Evolutionary conservation across 2,329 filamentous ascomycete species (phyloP).

Genomic region (Paramyrothecium roridum): DNA sequence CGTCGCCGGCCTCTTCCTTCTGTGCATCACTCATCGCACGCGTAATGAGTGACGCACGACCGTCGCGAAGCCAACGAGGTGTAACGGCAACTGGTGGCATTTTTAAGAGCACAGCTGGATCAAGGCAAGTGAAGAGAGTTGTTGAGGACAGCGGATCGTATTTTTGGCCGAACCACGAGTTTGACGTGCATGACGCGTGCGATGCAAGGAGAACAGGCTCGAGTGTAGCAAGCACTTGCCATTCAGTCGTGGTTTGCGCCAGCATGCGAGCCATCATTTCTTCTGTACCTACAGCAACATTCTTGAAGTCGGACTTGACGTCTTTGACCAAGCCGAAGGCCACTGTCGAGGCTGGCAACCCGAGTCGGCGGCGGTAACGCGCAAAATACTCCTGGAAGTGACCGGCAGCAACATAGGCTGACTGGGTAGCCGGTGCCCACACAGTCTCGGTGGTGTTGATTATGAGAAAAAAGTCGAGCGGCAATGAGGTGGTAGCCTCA

Average conservation of each 20-base stretch:
- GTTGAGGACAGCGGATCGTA: neutral
- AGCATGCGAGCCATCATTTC: neutral
- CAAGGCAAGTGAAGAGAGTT: neutral
- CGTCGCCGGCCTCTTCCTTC: neutral
- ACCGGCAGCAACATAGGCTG: conserved; percentile 21
- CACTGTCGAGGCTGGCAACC: conserved; percentile 17
- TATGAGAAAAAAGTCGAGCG: conserved; percentile 21
- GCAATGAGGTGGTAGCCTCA: conserved; percentile 8
- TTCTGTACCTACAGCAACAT: neutral
- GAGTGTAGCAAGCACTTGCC: neutral
- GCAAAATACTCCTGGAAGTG: conserved; percentile 23
- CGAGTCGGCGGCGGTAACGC: conserved; percentile 14
- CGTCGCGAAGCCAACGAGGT: neutral
- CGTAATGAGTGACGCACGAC: neutral
- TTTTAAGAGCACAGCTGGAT: neutral
- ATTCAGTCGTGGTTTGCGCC: neutral
- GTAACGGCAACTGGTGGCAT: neutral
- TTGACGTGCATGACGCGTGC: too few species aligned
- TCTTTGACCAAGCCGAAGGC: conserved; percentile 17
- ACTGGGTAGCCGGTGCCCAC: conserved; percentile 11
- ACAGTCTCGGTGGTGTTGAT: conserved; percentile 8
- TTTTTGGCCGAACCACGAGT: neutral
- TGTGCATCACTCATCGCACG: neutral
- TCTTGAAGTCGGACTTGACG: conserved; percentile 5
- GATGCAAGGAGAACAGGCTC: neutral